Conservation (phyloP, 2,329 filamentous ascomycete species). For the Colletotrichum trifolii region DNA sequence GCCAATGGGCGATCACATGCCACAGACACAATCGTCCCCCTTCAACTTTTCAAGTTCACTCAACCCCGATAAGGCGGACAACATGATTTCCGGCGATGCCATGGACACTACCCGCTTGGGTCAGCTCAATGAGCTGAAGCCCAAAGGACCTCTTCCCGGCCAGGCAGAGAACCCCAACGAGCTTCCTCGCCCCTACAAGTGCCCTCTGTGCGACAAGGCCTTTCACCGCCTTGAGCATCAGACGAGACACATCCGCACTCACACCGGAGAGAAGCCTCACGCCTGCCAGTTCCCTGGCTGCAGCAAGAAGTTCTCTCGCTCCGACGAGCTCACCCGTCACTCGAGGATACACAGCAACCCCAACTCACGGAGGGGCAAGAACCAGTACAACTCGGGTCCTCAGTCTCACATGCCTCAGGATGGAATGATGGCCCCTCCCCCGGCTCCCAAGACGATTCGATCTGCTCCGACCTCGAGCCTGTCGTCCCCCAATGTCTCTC, state of each 20-base stretch:
- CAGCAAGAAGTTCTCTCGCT: slow-evolving; percentile 96
- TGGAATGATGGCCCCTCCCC: slow-evolving; percentile 80
- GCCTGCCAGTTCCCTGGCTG: slow-evolving; percentile 95
- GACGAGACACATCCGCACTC: slow-evolving; percentile 89
- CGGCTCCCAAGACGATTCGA: slow-evolving; percentile 80
- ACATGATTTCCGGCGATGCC: slow-evolving; percentile 29
- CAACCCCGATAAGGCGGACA: slow-evolving; percentile 60
- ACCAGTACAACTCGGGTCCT: slow-evolving; percentile 54
- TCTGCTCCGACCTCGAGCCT: slow-evolving; percentile 89
- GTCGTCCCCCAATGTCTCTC: slow-evolving; percentile 94
- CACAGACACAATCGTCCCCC: slow-evolving; percentile 74
- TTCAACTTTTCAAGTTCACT: slow-evolving; percentile 82
- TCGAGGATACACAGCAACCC: slow-evolving; percentile 99
- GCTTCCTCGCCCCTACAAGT: slow-evolving; percentile 97
- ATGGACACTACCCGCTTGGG: slow-evolving; percentile 34
- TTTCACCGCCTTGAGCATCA: slow-evolving; percentile 99
- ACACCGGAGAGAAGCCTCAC: slow-evolving; percentile 98
- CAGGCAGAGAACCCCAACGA: slow-evolving; percentile 74
- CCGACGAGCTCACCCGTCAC: slow-evolving; percentile 95
- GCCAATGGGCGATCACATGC: slow-evolving; percentile 71
- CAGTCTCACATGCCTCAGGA: slow-evolving; percentile 61
- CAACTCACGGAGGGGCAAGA: slow-evolving; percentile 93
- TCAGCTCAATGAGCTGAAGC: slow-evolving; percentile 54
- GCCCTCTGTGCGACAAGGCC: slow-evolving; percentile 96
- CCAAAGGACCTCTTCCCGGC: slow-evolving; percentile 71